phyloP scores from a whole-genome alignment of 208 protist species.

The Spongospora subterranea region DNA sequence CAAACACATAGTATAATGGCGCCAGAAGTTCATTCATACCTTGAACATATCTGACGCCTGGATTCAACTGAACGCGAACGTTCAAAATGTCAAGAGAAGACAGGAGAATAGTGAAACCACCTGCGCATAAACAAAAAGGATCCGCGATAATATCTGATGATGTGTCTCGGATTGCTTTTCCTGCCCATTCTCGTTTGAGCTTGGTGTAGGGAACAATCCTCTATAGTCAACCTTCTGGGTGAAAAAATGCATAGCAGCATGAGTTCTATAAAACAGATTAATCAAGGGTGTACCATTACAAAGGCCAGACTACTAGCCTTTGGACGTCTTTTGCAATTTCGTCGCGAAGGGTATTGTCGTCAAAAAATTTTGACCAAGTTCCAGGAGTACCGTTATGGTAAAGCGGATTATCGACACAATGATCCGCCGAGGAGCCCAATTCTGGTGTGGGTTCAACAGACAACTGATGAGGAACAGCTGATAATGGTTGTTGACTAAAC shows the following conservation, averaged over 20 bases:
- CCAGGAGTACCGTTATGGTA: not conserved
- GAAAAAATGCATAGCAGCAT: constrained; percentile 39
- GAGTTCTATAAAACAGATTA: not conserved
- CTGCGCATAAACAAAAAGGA: constrained; percentile 63
- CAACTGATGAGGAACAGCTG: not conserved
- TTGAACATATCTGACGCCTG: constrained; percentile 62
- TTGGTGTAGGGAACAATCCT: not conserved
- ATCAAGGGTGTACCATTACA: not conserved
- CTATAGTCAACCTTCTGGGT: not conserved
- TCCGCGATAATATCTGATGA: constrained; percentile 56
- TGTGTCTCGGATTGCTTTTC: constrained; percentile 59
- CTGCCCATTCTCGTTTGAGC: not conserved
- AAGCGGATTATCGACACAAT: not conserved
- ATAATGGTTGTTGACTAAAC: not conserved
- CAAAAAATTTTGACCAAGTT: constrained; percentile 4
- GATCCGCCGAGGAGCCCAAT: not conserved
- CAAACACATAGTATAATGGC: constrained; percentile 80
- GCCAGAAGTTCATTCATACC: constrained; percentile 82
- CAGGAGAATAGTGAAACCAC: not conserved
- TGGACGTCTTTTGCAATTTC: constrained; percentile 50
- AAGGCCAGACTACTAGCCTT: not conserved
- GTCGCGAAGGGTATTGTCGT: constrained; percentile 17
- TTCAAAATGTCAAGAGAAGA: not conserved
- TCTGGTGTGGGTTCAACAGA: not conserved
- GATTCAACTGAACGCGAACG: constrained; percentile 52